A percentile compares a stretch with the other conserved stretches of the same genome.
These are phyloP conservation scores for Rutstroemia sydowiana DNA, from an alignment of 2,329 filamentous ascomycete genomes.

Conservation along the genomic window DNA sequence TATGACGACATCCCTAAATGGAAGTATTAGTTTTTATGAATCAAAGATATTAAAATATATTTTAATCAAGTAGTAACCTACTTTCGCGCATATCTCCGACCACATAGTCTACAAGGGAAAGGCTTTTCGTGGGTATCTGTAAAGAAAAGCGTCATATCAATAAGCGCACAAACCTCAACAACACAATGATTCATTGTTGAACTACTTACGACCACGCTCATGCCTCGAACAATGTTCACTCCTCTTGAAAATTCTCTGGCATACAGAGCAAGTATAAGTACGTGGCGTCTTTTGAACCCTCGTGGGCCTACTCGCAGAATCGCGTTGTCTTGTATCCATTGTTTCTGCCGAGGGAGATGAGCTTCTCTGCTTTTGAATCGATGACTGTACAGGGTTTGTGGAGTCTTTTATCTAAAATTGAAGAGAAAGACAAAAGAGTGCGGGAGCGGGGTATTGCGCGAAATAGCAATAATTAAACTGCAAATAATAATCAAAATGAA, in stretches of 20 bases:
- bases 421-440: background rate
- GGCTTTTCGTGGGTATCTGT: conserved; percentile 10
- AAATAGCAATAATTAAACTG: background rate
- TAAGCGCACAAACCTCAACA: background rate
- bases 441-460: background rate
- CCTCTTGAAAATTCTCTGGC: conserved; percentile 5
- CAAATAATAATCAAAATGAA: background rate
- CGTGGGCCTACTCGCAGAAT: conserved; percentile 1
- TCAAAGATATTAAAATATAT: background rate
- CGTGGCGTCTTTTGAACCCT: conserved; percentile 7
- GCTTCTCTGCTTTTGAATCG: background rate
- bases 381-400: background rate
- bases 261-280: conserved; percentile 10
- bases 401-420: background rate
- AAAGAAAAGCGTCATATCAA: background rate
- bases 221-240: conserved; percentile 12
- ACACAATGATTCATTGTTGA: background rate
- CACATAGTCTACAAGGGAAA: conserved; percentile 8
- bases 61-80: background rate
- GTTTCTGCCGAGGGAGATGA: background rate
- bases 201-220: conserved; percentile 10
- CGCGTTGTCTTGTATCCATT: conserved; percentile 9
- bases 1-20: conserved; percentile 10
- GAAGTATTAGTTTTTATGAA: background rate
- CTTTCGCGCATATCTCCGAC: conserved; percentile 11